Evolutionary conservation across 2,329 filamentous ascomycete genomes (phyloP).

Genomic region (Fusarium tupiense): DNA sequence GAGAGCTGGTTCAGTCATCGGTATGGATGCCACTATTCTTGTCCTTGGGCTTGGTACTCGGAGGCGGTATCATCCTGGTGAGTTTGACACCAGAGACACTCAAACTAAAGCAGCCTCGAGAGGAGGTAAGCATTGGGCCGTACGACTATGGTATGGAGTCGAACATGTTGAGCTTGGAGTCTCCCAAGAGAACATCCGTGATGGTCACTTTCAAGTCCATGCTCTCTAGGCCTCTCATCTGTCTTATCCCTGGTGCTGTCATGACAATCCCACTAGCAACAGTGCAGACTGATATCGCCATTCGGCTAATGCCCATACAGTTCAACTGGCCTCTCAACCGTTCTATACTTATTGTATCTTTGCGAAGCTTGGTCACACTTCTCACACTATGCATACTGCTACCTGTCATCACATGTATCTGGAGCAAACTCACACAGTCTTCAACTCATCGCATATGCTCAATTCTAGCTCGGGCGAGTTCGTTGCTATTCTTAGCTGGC

Average conservation of each 20-base stretch:
- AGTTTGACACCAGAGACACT: conserved; percentile 39
- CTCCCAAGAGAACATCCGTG: background rate
- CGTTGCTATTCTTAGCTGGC: conserved; percentile 35
- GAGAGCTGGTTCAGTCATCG: conserved; percentile 21
- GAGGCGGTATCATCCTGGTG: conserved; percentile 27
- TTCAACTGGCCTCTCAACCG: conserved; percentile 37
- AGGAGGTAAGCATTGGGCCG: background rate
- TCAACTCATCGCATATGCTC: conserved; percentile 19
- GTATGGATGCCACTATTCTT: conserved; percentile 37
- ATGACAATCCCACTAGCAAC: conserved; percentile 36
- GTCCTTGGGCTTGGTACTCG: conserved; percentile 28
- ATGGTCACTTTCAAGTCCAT: conserved; percentile 19
- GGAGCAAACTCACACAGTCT: background rate
- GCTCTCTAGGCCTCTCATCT: conserved; percentile 31
- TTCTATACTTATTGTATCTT: conserved; percentile 38
- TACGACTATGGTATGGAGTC: background rate
- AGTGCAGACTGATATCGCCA: conserved; percentile 34
- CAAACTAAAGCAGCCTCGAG: background rate
- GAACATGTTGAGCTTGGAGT: background rate
- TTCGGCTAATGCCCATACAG: conserved; percentile 42
- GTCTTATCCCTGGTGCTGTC: conserved; percentile 38
- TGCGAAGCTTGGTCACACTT: conserved; percentile 36
- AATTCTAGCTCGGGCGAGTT: conserved; percentile 33
- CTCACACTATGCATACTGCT: conserved; percentile 38
- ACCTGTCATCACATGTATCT: conserved; percentile 23